A percentile compares a stretch with the other conserved stretches of the same genome.
Evolutionary conservation across 805 yeast species (phyloP).

Genomic region (Cyberlindnera japonica): DNA sequence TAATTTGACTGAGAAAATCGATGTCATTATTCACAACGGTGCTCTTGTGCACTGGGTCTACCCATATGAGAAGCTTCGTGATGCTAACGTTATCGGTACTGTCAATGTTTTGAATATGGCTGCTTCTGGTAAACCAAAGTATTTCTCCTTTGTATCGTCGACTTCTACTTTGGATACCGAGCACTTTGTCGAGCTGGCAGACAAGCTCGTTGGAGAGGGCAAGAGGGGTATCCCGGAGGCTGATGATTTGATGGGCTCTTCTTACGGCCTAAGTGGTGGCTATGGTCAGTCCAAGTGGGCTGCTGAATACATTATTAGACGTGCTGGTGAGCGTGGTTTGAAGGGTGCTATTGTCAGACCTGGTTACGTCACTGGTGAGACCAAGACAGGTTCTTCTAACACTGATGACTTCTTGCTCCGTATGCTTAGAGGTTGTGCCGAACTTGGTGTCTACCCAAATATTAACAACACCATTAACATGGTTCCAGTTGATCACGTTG

Average conservation of each 20-base stretch:
- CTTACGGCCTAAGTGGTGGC: slow-evolving; percentile 80
- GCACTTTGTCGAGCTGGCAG: slow-evolving; percentile 74
- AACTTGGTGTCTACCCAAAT: slow-evolving; percentile 81
- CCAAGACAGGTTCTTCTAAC: slow-evolving; percentile 81
- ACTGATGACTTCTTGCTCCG: slow-evolving; percentile 95
- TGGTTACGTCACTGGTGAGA: slow-evolving; percentile 90
- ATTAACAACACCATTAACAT: slow-evolving; percentile 86
- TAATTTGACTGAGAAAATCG: slow-evolving; percentile 54
- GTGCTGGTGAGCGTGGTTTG: slow-evolving; percentile 85
- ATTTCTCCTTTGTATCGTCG: slow-evolving; percentile 88
- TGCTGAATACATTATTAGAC: slow-evolving; percentile 83
- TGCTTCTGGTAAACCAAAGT: slow-evolving; percentile 76
- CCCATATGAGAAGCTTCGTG: slow-evolving; percentile 86
- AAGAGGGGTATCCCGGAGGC: slow-evolving; percentile 72
- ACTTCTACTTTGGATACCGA: slow-evolving; percentile 90
- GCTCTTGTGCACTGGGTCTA: slow-evolving; percentile 99
- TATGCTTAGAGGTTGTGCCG: slow-evolving; percentile 91
- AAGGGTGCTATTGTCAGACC: slow-evolving; percentile 91
- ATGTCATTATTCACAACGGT: slow-evolving; percentile 91
- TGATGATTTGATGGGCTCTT: slow-evolving; percentile 81
- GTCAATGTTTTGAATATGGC: slow-evolving; percentile 74
- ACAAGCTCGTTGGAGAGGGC: slow-evolving; percentile 60
- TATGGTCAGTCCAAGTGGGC: slow-evolving; percentile 99
- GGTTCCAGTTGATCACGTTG: slow-evolving; percentile 98
- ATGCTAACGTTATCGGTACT: slow-evolving; percentile 89